Base-by-base conservation (phyloP, 1,284 basidiomycete genomes). In the Ustilago esculenta region DNA sequence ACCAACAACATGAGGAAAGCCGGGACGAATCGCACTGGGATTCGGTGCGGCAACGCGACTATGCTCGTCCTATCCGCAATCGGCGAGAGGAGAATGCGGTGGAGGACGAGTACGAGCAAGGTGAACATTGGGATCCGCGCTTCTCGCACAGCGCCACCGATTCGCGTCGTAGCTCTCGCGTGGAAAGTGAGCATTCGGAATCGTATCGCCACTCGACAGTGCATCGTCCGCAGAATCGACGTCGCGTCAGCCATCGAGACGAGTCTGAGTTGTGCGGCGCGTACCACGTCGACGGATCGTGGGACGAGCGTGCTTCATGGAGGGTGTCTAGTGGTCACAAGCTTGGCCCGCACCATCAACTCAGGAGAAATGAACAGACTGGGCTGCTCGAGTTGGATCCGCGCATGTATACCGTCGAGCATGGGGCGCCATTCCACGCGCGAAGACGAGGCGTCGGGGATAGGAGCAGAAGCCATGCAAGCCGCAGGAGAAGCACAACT, bases 321-420 rank as follows among this genome's bases (percentile, higher is more conserved):
- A 58, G 72, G 5, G 36, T 59, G 6, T 72, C 67, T 27, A 72
- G 43, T 15, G 69, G 64, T 4, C 74, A 76, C 58, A 76, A 76
- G 48, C 40, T 76, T 15, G 73, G 66, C 4, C 68, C 72, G 5
- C 68, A 74, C 21, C 67, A 70, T 36, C 67, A 54, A 41, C 37
- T 70, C 27, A 33, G 56, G 2, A 43, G 61, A 17, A 65, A 70
- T 46, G 52, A 59, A 32, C 49, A 60, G 53, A 65, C 56, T 9
- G 67, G 67, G 6, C 41, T 56, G 46, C 41, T 70, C 0, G 67
- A 65, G 35, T 35, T 70, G 6, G 61, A 69, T 37, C 66, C 66
- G 30, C 44, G 53, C 12, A 42, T 64, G 40, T 69, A 69, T 23
- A 69, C 66, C 3, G 9, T 64, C 3, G 65, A 54, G 33, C 65